Conservation (phyloP, 177 flowering plant genomes). For the Vitis hybrid region DNA sequence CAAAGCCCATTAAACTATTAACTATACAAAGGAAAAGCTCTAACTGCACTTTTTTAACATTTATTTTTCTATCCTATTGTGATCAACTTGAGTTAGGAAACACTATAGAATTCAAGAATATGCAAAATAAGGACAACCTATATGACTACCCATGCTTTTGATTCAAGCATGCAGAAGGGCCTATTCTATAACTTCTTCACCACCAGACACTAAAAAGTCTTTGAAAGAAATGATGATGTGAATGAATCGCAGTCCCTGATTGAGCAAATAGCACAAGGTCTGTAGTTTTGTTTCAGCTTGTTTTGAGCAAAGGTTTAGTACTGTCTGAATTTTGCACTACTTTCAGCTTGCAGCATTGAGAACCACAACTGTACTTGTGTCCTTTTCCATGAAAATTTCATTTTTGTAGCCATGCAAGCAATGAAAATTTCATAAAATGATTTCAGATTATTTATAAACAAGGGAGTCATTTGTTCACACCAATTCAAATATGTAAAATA, state of each 20-base stretch:
- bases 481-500: too few species aligned
- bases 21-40: background rate
- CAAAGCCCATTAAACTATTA: background rate
- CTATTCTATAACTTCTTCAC: constrained; percentile 10
- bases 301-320: constrained; percentile 6
- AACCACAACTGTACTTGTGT: constrained; percentile 24
- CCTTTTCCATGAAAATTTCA: constrained; percentile 12
- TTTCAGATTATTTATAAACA: too few species aligned
- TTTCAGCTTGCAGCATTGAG: constrained; percentile 20
- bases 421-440: too few species aligned
- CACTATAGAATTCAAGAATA: background rate
- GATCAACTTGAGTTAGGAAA: too few species aligned
- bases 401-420: constrained; percentile 17
- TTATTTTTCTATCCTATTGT: background rate
- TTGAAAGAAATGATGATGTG: background rate
- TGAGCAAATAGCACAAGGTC: constrained; percentile 1
- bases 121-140: constrained; percentile 26
- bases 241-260: background rate
- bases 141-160: constrained; percentile 37
- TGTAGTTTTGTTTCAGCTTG: constrained; percentile 4
- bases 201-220: constrained; percentile 20
- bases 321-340: constrained; percentile 7
- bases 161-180: constrained; percentile 9
- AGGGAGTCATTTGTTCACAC: too few species aligned
- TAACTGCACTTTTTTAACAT: too few species aligned